Percentiles rank a stretch among this genome's conserved stretches.
These are phyloP conservation scores for Raddia distichophylla DNA, from an alignment of 176 grass and related monocot genomes.

Conservation along the genomic window DNA sequence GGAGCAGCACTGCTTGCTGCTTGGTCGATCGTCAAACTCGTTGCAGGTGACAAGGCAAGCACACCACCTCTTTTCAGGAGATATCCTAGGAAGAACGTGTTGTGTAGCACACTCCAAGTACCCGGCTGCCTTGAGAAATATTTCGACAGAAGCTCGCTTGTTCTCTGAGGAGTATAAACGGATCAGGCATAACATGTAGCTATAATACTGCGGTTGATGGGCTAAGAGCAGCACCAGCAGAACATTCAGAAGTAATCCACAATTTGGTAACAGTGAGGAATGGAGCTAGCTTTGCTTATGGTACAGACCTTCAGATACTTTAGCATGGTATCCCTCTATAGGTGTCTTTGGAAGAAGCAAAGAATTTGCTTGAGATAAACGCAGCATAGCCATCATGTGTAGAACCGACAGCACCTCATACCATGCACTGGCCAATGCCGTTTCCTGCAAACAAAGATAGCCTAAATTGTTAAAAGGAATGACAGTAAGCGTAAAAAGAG, in stretches of 20 bases:
- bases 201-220: constrained; percentile 1
- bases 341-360: constrained; percentile 83
- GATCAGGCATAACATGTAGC: neutral
- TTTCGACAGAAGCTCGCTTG: constrained; percentile 63
- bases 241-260: neutral
- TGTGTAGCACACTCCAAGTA: constrained; percentile 79
- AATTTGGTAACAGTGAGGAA: constrained; percentile 5
- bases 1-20: neutral
- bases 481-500: neutral
- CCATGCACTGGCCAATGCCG: constrained; percentile 73
- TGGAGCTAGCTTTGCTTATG: neutral
- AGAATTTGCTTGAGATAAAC: constrained; percentile 70
- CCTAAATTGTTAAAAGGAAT: neutral
- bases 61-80: constrained; percentile 67
- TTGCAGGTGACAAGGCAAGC: constrained; percentile 14
- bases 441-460: constrained; percentile 54
- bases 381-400: constrained; percentile 77
- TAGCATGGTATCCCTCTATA: constrained; percentile 74
- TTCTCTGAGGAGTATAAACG: constrained; percentile 57
- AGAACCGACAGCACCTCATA: constrained; percentile 90
- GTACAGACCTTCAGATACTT: constrained; percentile 75
- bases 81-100: constrained; percentile 79
- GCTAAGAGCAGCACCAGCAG: neutral
- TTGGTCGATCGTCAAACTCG: neutral
- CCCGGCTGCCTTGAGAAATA: constrained; percentile 91